phyloP scores from a whole-genome alignment of 2,329 filamentous ascomycete species.

The Fusarium kyushuense region DNA sequence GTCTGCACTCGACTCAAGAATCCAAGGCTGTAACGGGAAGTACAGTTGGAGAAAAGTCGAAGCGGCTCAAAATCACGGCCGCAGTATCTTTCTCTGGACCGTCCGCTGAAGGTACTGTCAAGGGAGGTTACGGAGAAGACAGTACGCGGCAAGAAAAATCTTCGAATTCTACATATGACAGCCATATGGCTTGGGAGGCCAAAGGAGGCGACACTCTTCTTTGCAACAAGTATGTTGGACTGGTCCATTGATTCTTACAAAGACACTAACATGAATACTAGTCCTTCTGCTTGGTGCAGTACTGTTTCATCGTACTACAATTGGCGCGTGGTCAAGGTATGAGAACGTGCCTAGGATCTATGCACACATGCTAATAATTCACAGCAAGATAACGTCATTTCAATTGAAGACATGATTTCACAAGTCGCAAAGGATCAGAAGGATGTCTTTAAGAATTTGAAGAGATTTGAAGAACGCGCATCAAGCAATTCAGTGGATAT shows the following conservation, averaged over 20 bases:
- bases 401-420: not conserved
- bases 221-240: not conserved
- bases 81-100: not conserved
- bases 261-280: not conserved
- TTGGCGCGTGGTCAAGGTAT: not conserved
- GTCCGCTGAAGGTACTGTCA: not conserved
- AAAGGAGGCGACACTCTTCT: not conserved
- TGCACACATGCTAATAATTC: not conserved
- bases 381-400: not conserved
- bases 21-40: not conserved
- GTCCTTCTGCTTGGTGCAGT: not conserved
- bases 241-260: rapidly evolving
- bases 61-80: not conserved
- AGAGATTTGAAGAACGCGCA: not conserved
- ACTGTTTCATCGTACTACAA: not conserved
- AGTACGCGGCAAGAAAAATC: not conserved
- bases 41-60: not conserved
- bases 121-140: not conserved
- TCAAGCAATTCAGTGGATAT: not conserved
- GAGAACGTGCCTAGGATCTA: not conserved
- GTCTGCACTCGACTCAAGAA: not conserved
- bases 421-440: not conserved
- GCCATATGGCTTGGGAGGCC: not conserved
- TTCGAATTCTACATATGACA: not conserved
- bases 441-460: not conserved